Percentiles rank a stretch among this genome's conserved stretches.
Conservation (phyloP, 208 protist species). For the Plasmodiophora brassicae region DNA sequence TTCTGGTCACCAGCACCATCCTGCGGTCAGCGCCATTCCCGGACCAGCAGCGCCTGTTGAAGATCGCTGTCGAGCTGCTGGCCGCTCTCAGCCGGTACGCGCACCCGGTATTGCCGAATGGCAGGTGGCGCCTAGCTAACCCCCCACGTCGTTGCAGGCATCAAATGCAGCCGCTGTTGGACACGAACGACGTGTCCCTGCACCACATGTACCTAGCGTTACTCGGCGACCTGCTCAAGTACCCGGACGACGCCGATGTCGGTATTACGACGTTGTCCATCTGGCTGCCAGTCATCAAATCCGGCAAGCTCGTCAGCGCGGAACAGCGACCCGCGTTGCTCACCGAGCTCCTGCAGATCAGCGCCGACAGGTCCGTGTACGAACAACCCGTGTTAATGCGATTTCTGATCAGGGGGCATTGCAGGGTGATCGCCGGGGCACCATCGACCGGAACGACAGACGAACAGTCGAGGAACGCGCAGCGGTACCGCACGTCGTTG, state of each 20-base stretch:
- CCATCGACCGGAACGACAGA: no score
- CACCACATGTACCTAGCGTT: not conserved
- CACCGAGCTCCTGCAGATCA: not conserved
- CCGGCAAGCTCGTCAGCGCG: not conserved
- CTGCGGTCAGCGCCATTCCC: conserved; percentile 10
- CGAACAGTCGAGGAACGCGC: no score
- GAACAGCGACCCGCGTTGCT: not conserved
- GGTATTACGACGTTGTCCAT: not conserved
- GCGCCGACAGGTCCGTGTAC: no score
- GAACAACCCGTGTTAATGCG: no score
- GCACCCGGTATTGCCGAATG: no score
- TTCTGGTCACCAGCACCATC: not conserved
- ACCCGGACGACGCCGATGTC: conserved; percentile 4
- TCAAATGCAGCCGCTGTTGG: no score
- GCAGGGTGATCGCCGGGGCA: no score
- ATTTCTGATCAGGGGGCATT: no score
- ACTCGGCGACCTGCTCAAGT: not conserved
- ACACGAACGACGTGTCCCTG: no score
- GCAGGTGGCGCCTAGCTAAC: no score
- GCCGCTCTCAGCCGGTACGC: not conserved
- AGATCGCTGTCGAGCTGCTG: not conserved
- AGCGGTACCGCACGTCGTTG: not conserved
- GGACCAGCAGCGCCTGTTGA: not conserved
- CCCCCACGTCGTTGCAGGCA: no score
- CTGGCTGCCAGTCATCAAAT: not conserved